A percentile compares a stretch with the other conserved stretches of the same genome.
phyloP scores from a whole-genome alignment of 495 filamentous ascomycete species.

The Clavariopsis aquatica region DNA sequence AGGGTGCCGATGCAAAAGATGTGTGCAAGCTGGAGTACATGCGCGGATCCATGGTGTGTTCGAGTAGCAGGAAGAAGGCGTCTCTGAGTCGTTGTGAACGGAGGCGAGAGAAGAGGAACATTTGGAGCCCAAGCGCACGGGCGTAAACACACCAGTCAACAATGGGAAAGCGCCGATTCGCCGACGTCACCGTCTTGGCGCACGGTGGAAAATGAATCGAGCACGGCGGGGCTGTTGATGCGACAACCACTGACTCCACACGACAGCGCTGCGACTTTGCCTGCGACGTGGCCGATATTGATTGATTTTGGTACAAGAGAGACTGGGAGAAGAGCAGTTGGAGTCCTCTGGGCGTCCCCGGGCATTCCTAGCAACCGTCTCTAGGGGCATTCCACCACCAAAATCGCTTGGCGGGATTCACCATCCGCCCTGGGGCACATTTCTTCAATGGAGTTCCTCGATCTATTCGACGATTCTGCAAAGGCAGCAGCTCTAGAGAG shows the following conservation, averaged over 20 bases:
- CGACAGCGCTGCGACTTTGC: not conserved
- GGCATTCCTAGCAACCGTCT: constrained; percentile 11
- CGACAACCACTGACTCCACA: not conserved
- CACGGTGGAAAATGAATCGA: not conserved
- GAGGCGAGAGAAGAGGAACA: constrained; percentile 55
- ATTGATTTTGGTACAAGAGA: not conserved
- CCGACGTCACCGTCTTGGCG: constrained; percentile 1
- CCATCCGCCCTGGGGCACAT: not conserved
- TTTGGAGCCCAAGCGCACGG: too few species aligned
- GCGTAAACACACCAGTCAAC: not conserved
- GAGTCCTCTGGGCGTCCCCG: not conserved
- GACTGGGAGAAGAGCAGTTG: not conserved
- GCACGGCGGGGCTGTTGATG: not conserved
- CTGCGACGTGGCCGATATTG: not conserved
- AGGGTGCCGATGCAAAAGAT: constrained; percentile 55
- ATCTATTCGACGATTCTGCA: constrained; percentile 7
- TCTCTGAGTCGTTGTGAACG: constrained; percentile 46
- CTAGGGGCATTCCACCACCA: not conserved
- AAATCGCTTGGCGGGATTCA: not conserved
- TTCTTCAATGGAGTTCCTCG: not conserved
- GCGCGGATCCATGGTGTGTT: constrained; percentile 61
- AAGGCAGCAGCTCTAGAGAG: not conserved
- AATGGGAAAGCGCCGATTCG: not conserved
- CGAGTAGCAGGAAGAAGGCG: constrained; percentile 40
- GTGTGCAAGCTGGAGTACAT: constrained; percentile 55